Base-by-base conservation (phyloP, 1,284 basidiomycete species). In the Tetrapyrgos nigripes region DNA sequence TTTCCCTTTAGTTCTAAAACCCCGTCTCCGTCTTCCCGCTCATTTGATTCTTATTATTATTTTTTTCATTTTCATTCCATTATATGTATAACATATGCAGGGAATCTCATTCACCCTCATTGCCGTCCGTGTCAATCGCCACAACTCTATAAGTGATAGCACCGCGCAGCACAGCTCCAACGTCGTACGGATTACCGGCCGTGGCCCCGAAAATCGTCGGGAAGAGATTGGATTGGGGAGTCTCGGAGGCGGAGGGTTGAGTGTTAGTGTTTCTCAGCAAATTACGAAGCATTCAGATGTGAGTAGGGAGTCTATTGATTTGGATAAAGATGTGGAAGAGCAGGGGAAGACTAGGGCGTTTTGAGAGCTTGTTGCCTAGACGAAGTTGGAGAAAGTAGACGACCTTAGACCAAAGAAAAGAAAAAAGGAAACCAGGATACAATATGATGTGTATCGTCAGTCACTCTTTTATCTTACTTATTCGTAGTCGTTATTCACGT, bases 251-350 rank as follows among this genome's bases (percentile, higher is more conserved):
- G n/a, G n/a, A n/a, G n/a, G n/a, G n/a, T n/a, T n/a, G n/a, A n/a
- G n/a, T n/a, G 54, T 47, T 19, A 40, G 37, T 19, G 54, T 40
- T 37, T 28, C 45, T 24, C 54, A 55, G 54, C 54, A 49, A n/a
- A 33, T 48, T 14, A 37, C 46, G 24, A 55, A 51, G 37, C 37
- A 40, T 40, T 17, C 37, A 3, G 51, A 53, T 10, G 37, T 53
- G 44, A 53, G 51, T 28, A 17, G 51, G 53, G 50, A 46, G 23
- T 64, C 63, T 11, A 64, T 33, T 17, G 37, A 27, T 33, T 52
- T 37, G 47, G 28, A n/a, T 46, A 50, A 26, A 44, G 27, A 28
- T 57, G n/a, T n/a, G n/a, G 14, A 40, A 40, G 37, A 40, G 13
- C 37, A 40, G 6, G 19, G 13, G 37, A 40, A 40, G n/a, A n/a